phyloP scores from a whole-genome alignment of 208 protist species.

The Trypanosoma scelopori region DNA sequence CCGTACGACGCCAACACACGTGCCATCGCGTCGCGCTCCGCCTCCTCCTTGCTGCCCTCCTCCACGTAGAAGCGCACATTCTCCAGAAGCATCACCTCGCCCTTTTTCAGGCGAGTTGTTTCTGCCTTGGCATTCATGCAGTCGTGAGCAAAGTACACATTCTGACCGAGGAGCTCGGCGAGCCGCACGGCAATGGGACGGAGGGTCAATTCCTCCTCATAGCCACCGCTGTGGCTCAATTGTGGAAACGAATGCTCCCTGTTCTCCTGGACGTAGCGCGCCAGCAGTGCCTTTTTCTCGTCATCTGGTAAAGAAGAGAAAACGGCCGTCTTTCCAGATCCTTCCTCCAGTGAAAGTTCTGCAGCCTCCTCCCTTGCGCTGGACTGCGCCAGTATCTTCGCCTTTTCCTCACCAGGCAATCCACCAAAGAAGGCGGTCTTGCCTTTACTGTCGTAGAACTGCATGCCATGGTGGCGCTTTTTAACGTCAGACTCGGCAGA shows the following conservation, averaged over 20 bases:
- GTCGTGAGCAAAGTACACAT: constrained; percentile 81
- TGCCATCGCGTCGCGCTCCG: constrained; percentile 78
- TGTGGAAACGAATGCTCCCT: constrained; percentile 59
- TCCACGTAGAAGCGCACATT: constrained; percentile 99
- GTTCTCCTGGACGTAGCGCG: constrained; percentile 57
- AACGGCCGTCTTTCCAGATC: constrained; percentile 56
- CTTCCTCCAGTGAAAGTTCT: constrained; percentile 33
- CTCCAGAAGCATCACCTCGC: constrained; percentile 97
- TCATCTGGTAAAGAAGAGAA: constrained; percentile 67
- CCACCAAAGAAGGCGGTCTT: constrained; percentile 75
- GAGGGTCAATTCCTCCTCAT: constrained; percentile 89
- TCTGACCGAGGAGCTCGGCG: constrained; percentile 86
- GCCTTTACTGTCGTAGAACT: constrained; percentile 51
- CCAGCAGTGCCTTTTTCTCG: constrained; percentile 63
- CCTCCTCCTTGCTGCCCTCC: constrained; percentile 92
- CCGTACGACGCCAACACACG: constrained; percentile 90
- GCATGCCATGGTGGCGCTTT: constrained; percentile 25
- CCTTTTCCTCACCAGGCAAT: constrained; percentile 67
- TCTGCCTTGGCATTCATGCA: constrained; percentile 72
- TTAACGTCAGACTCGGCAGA: constrained; percentile 32
- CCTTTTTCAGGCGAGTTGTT: constrained; percentile 52
- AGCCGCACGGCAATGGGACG: constrained; percentile 91
- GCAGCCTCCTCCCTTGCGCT: constrained; percentile 42
- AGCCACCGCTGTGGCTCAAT: constrained; percentile 46
- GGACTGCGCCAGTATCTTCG: constrained; percentile 55